Base-by-base conservation (phyloP, 352 stramenopile genomes). In the Elongisporangium prolatum region DNA sequence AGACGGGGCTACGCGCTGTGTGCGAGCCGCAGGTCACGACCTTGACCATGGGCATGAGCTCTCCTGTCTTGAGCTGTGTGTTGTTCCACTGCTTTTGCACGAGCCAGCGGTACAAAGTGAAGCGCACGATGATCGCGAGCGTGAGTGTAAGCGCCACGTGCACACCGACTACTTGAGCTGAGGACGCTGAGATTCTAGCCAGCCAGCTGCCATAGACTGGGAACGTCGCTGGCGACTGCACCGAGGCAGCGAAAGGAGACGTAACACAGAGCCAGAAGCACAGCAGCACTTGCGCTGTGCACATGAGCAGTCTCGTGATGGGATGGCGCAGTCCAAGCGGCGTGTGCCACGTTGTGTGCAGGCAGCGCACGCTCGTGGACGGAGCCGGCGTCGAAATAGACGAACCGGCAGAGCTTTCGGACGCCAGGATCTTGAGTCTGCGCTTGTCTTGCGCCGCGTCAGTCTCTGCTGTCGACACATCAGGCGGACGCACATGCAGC, bases 11-110 rank as follows among this genome's bases (percentile, higher is more conserved):
- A 44, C 34, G 34, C 11, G 34, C 34, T 2, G 69, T 61, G 24
- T 60, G 60, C 10, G 53, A 59, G 4, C 52, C 61, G 16, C 62
- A 22, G 54, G 72, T 70, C 52, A 54, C 64, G 34, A 62, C 66
- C n/a, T 57, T 56, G 44, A 54, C 48, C 22, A 59, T 50, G 51
- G 68, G 66, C 38, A 55, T 64, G 10, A 50, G 48, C 1, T 56
- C 28, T 21, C 25, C 56, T 38, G 59, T 54, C 18, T 52, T 60
- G 18, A 48, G 50, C 48, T 48, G 48, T 21, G 62, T 51, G 8
- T 61, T 56, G 57, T 86, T 86, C 74, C 75, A 88, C 18, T 61
- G 56, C 25, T 47, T 63, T 54, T 85, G 65, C 28, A 78, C 50
- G 3, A 73, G 67, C 48, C 59, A 54, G 8, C 59, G 67, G 22